Conservation (phyloP, 78 protist genomes). For the Planoprotostelium fungivorum region DNA sequence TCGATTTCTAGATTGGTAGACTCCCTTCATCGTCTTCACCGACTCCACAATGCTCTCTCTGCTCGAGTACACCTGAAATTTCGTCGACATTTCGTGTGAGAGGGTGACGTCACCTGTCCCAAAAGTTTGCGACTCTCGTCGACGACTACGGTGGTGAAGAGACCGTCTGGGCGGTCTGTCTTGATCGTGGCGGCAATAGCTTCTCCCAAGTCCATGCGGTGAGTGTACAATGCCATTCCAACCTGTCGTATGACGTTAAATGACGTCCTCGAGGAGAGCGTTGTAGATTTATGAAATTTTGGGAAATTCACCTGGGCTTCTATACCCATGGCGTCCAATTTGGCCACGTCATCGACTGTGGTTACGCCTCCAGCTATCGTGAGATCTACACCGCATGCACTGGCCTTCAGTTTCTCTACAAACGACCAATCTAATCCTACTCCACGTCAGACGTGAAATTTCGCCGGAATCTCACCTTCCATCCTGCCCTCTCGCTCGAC, state of each 20-base stretch:
- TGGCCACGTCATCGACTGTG: conserved; percentile 5
- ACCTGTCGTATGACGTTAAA: conserved; percentile 4
- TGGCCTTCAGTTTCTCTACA: not conserved
- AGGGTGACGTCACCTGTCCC: conserved; percentile 11
- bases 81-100: not conserved
- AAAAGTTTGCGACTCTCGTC: conserved; percentile 30
- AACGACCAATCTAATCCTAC: not conserved
- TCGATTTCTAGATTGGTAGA: conserved; percentile 57
- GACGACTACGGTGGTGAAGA: conserved; percentile 62
- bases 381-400: not conserved
- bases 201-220: not conserved
- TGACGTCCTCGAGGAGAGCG: too few species aligned
- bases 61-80: conserved; percentile 51
- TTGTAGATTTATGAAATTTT: too few species aligned
- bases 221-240: conserved; percentile 6
- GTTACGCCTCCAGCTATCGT: conserved; percentile 16
- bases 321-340: not conserved
- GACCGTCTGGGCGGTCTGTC: conserved; percentile 57
- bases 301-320: too few species aligned
- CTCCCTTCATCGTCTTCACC: conserved; percentile 28
- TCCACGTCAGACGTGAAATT: not conserved
- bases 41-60: conserved; percentile 20
- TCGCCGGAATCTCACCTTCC: not conserved
- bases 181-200: conserved; percentile 1
- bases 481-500: conserved; percentile 13